A percentile compares a stretch with the other conserved stretches of the same genome.
Conservation (phyloP, 208 protist genomes). For the Trypanosoma rangeli region DNA sequence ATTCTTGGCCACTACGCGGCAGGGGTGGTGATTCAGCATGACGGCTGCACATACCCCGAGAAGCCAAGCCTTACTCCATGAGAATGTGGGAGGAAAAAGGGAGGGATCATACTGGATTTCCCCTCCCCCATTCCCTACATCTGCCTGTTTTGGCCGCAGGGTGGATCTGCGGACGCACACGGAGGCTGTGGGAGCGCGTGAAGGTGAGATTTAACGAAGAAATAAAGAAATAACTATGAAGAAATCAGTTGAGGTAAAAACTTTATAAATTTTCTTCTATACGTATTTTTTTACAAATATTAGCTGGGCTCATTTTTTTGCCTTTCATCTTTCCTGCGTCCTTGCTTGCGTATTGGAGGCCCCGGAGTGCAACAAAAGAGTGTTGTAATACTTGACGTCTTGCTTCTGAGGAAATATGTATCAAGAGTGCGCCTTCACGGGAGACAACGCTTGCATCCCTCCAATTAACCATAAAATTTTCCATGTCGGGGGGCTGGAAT, state of each 20-base stretch:
- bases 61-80: constrained; percentile 58
- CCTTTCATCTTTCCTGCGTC: too few relatives aligned
- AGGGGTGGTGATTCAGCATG: constrained; percentile 91
- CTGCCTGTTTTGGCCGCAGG: neutral
- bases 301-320: too few relatives aligned
- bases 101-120: neutral
- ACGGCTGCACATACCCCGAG: constrained; percentile 92
- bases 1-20: constrained; percentile 90
- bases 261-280: too few relatives aligned
- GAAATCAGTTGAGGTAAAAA: too few relatives aligned
- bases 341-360: too few relatives aligned
- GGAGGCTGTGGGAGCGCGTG: neutral
- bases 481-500: neutral
- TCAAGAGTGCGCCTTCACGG: neutral
- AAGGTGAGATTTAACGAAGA: neutral
- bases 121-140: neutral
- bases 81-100: neutral
- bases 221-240: neutral
- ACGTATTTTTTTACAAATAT: too few relatives aligned
- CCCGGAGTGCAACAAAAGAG: too few relatives aligned
- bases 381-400: neutral
- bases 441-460: neutral
- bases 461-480: neutral
- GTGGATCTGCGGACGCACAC: neutral
- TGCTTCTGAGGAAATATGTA: neutral